Base-by-base conservation (phyloP, 2,329 filamentous ascomycete species). In the Chaetothyriales sp. region DNA sequence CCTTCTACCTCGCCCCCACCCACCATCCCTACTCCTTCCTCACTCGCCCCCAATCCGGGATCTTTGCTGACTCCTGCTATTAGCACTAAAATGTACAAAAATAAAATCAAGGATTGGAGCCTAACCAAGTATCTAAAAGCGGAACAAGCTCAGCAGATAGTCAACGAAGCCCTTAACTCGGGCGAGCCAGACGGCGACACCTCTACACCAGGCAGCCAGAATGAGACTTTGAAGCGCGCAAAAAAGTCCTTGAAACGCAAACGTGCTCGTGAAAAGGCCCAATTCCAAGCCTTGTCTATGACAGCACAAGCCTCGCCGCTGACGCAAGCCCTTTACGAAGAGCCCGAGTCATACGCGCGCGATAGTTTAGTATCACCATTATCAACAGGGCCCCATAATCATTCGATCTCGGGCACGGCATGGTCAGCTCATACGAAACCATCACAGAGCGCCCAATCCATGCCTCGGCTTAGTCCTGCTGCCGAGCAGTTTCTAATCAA, bases 21-120 rank as follows among this genome's bases (percentile, higher is more conserved):
- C 42, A 43, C 18, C 18, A 8, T n/a, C 42, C n/a, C 22, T 6
- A 3, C 22, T n/a, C 22, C 22, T 25, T 25, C 22, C 22, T 3
- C 22, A 3, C 22, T 6, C n/a, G 3, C 3, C 15, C 42, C 42
- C 3, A 3, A n/a, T 43, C 42, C 42, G 3, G 18, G 8, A 3
- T 45, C n/a, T 12, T 10, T 10, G 43, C 45, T 47, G 28, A 47
- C 45, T 22, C 22, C 6, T 47, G 43, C 5, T 47, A 26, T 28
- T 18, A 54, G 52, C 42, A 32, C 49, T 44, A 39, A 46, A 15
- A 56, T 56, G 54, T 58, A 52, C 46, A 58, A 58, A 36, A 46
- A 36, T 25, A 49, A 53, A 2, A 46, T 58, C 19, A 51, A 51
- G 10, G 45, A 51, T 39, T 55, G 54, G 56, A 25, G 43, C 10